These are phyloP conservation scores for Pouteria campechiana DNA, from an alignment of 179 eudicot genomes.

Conservation along the genomic window DNA sequence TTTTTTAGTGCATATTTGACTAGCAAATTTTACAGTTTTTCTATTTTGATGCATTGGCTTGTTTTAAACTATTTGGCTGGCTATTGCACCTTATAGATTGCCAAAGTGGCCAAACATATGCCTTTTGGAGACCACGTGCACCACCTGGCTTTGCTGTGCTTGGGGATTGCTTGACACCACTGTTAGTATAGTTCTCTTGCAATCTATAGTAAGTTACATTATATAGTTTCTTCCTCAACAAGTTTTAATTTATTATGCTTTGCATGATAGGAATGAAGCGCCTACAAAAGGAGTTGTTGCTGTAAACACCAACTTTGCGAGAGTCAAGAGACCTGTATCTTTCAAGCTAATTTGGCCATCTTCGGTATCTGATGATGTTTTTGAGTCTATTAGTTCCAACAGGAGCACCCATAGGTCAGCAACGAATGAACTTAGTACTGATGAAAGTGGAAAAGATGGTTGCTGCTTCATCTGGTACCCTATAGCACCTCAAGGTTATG, in stretches of 20 bases:
- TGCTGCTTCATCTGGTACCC: constrained; percentile 92
- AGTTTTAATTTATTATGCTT: constrained; percentile 2
- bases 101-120: constrained; percentile 45
- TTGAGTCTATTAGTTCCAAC: constrained; percentile 18
- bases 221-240: no score
- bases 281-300: constrained; percentile 92
- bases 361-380: constrained; percentile 11
- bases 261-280: constrained; percentile 70
- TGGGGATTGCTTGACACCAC: constrained; percentile 91
- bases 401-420: neutral
- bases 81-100: constrained; percentile 31
- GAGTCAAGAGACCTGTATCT: constrained; percentile 77
- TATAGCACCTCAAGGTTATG: constrained; percentile 83
- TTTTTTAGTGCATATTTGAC: neutral
- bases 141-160: constrained; percentile 97
- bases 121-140: constrained; percentile 97
- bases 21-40: no score
- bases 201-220: no score
- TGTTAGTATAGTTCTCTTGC: constrained; percentile 36
- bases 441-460: constrained; percentile 6
- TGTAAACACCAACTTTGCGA: constrained; percentile 78
- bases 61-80: neutral
- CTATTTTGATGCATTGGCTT: neutral
- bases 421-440: no score
- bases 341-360: constrained; percentile 79